These are phyloP conservation scores for Chlorociboria aeruginascens DNA, from an alignment of 495 filamentous ascomycete genomes.

Conservation along the genomic window DNA sequence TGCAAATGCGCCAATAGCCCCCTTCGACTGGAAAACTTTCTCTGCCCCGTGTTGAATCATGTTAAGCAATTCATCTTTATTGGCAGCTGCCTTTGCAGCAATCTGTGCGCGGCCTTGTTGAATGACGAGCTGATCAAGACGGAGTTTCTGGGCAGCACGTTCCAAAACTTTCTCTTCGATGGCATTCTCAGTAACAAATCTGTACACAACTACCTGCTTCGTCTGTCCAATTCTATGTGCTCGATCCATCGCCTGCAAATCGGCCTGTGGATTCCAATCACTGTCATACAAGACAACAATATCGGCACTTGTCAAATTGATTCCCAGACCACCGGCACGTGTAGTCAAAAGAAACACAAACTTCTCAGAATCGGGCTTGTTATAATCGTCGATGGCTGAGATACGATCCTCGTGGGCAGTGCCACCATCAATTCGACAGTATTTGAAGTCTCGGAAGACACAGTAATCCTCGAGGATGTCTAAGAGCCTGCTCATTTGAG, in stretches of 20 bases:
- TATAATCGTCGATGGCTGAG: slow-evolving; percentile 95
- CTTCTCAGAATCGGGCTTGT: slow-evolving; percentile 88
- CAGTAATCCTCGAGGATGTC: slow-evolving; percentile 99
- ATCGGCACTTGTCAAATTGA: slow-evolving; percentile 92
- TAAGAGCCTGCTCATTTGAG: slow-evolving; percentile 94
- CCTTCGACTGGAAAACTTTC: slow-evolving; percentile 67
- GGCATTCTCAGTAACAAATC: slow-evolving; percentile 94
- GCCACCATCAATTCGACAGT: slow-evolving; percentile 94
- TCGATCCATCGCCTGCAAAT: slow-evolving; percentile 97
- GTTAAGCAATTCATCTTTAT: slow-evolving; percentile 87
- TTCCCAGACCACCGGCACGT: slow-evolving; percentile 91
- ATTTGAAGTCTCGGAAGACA: slow-evolving; percentile 85
- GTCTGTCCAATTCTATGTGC: slow-evolving; percentile 98
- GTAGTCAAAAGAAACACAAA: slow-evolving; percentile 98
- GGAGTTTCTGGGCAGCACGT: slow-evolving; percentile 92
- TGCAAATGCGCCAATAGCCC: slow-evolving; percentile 42
- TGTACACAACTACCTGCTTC: slow-evolving; percentile 92
- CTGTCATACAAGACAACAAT: slow-evolving; percentile 98
- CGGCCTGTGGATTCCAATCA: slow-evolving; percentile 98
- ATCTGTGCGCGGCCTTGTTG: slow-evolving; percentile 96
- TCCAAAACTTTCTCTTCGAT: slow-evolving; percentile 99
- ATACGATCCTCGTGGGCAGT: slow-evolving; percentile 98
- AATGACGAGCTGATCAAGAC: slow-evolving; percentile 97
- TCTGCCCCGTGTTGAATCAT: slow-evolving; percentile 99
- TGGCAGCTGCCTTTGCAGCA: slow-evolving; percentile 71